Conservation (phyloP, 148 eudicot species). For the Fagopyrum esculentum region DNA sequence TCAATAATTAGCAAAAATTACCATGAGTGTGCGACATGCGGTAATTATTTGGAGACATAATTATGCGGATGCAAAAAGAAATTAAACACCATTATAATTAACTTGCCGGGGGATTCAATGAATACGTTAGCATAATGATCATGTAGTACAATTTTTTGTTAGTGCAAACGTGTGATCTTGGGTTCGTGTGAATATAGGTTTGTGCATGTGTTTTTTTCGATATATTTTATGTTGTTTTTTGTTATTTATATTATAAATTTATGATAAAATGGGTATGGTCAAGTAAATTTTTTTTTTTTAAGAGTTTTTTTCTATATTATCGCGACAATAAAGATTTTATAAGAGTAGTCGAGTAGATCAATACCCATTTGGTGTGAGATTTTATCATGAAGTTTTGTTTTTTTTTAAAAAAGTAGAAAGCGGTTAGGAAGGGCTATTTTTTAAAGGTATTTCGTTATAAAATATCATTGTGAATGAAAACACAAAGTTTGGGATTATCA, state of each 20-base stretch:
- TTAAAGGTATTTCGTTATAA: no score
- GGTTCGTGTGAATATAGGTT: not conserved
- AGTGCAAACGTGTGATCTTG: constrained; percentile 9
- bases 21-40: not conserved
- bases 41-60: not conserved
- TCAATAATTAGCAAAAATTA: not conserved
- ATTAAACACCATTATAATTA: not conserved
- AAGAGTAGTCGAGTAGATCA: no score
- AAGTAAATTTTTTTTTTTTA: no score
- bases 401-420: no score
- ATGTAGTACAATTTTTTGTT: not conserved
- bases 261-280: no score
- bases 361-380: no score
- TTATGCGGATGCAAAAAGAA: not conserved
- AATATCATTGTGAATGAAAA: no score
- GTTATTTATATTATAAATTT: not conserved
- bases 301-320: no score
- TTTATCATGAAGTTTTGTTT: no score
- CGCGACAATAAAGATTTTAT: no score
- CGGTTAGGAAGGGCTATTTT: no score
- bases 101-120: constrained; percentile 5
- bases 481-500: no score
- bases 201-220: not conserved
- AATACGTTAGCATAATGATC: not conserved
- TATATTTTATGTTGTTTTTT: not conserved